phyloP scores from a whole-genome alignment of 2,329 filamentous ascomycete species.

The Cladosporium austrohemisphaericum region DNA sequence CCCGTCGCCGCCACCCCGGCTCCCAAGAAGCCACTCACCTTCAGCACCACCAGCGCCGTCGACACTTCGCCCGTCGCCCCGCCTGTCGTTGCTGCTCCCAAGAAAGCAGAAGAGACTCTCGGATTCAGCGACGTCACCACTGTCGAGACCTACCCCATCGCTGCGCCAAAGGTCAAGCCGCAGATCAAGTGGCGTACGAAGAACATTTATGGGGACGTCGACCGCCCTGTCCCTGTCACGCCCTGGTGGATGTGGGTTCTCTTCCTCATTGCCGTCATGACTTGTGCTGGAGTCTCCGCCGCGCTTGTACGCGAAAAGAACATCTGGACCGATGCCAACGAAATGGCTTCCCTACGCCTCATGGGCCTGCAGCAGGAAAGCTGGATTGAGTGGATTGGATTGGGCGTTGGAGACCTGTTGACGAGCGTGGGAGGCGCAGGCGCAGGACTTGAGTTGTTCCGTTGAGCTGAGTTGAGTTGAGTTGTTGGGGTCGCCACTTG shows the following conservation, averaged over 20 bases:
- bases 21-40: neutral
- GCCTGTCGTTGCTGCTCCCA: neutral
- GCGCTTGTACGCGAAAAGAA: slow-evolving; percentile 4
- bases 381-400: neutral
- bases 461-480: no score
- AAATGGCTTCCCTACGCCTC: slow-evolving; percentile 3
- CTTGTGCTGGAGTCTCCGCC: neutral
- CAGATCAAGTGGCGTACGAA: no score
- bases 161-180: neutral
- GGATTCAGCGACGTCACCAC: neutral
- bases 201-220: neutral
- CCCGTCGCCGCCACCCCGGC: neutral
- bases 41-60: neutral
- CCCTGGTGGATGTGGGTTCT: slow-evolving; percentile 8
- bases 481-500: slow-evolving; percentile 6
- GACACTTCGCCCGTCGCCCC: neutral
- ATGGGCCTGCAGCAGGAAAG: neutral
- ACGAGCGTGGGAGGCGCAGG: neutral
- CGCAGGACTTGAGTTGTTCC: neutral
- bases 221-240: neutral
- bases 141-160: neutral
- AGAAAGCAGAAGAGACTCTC: neutral
- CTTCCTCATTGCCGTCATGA: neutral
- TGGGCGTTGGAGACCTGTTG: neutral
- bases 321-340: slow-evolving; percentile 11